Evolutionary conservation across 305 asterid genomes (phyloP).

Genomic region (Fraxinus velutina): DNA sequence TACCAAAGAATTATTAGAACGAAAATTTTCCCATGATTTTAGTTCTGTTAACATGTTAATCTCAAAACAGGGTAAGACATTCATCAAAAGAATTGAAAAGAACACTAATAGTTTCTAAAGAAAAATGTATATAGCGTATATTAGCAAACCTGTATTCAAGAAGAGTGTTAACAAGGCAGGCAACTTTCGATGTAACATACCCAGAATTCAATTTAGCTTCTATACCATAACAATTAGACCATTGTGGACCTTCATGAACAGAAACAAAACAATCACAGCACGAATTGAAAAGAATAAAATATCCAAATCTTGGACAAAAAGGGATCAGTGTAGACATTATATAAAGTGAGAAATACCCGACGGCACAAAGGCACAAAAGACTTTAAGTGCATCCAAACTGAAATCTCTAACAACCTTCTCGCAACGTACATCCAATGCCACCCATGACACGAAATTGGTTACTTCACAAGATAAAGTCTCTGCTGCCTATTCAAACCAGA

Average conservation of each 20-base stretch:
- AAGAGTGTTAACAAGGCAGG: conserved; percentile 60
- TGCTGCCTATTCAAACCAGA: conserved; percentile 52
- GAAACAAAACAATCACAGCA: conserved; percentile 1
- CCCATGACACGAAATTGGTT: conserved; percentile 43
- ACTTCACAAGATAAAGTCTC: conserved; percentile 42
- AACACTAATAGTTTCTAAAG: not conserved
- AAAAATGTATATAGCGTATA: not conserved
- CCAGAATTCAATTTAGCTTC: conserved; percentile 40
- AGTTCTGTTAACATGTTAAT: not conserved
- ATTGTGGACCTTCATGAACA: conserved; percentile 32
- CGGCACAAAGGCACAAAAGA: conserved; percentile 42
- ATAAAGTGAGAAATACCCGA: conserved; percentile 39
- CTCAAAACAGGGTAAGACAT: not conserved
- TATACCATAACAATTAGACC: conserved; percentile 33
- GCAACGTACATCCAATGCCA: conserved; percentile 36
- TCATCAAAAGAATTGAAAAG: not conserved
- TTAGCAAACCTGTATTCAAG: conserved; percentile 68
- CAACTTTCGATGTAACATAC: conserved; percentile 57
- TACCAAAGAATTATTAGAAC: not conserved
- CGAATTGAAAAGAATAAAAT: conserved; percentile 19
- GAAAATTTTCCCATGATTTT: not conserved
- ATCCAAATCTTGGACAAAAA: not conserved
- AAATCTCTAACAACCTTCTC: conserved; percentile 45
- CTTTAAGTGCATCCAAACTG: conserved; percentile 46
- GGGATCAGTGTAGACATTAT: not conserved